Conservation (phyloP, 2,329 filamentous ascomycete genomes). For the Pseudogymnoascus sp. region DNA sequence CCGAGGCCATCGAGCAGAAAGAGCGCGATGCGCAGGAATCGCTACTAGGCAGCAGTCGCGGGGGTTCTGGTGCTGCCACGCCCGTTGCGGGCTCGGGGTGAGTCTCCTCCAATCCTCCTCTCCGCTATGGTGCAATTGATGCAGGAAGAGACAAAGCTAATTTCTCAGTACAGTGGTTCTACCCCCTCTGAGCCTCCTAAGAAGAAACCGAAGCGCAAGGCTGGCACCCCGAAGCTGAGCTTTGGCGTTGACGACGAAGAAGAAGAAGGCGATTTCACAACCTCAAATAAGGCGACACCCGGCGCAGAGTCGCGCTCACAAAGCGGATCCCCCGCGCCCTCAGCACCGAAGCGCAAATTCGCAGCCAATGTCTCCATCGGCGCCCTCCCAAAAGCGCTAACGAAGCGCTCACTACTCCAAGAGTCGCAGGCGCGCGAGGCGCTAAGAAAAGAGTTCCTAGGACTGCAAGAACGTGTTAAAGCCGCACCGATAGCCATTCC, state of each 20-base stretch:
- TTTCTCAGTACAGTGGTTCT: slow-evolving; percentile 31
- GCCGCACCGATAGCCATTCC: slow-evolving; percentile 83
- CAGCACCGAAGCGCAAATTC: slow-evolving; percentile 41
- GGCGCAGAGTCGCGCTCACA: slow-evolving; percentile 28
- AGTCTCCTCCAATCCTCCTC: slow-evolving; percentile 26
- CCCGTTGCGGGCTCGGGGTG: slow-evolving; percentile 46
- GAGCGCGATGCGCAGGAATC: slow-evolving; percentile 70
- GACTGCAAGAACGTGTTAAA: slow-evolving; percentile 79
- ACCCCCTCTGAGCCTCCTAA: slow-evolving; percentile 34
- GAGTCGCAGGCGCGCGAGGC: slow-evolving; percentile 72
- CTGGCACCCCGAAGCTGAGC: slow-evolving; percentile 44
- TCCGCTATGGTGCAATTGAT: not conserved
- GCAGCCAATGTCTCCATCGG: slow-evolving; percentile 55
- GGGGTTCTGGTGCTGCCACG: slow-evolving; percentile 29
- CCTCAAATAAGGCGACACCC: slow-evolving; percentile 32
- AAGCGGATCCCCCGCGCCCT: slow-evolving; percentile 24
- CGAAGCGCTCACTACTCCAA: slow-evolving; percentile 67
- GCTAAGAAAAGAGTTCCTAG: slow-evolving; percentile 71
- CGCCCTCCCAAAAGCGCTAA: slow-evolving; percentile 65
- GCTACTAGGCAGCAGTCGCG: slow-evolving; percentile 33
- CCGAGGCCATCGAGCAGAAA: slow-evolving; percentile 86
- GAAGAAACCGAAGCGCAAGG: slow-evolving; percentile 41
- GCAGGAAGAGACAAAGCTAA: not conserved
- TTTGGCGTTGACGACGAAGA: slow-evolving; percentile 66
- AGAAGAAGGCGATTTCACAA: slow-evolving; percentile 31